These are phyloP conservation scores for Rhinocladiella mackenziei DNA, from an alignment of 2,329 filamentous ascomycete genomes.

Conservation along the genomic window DNA sequence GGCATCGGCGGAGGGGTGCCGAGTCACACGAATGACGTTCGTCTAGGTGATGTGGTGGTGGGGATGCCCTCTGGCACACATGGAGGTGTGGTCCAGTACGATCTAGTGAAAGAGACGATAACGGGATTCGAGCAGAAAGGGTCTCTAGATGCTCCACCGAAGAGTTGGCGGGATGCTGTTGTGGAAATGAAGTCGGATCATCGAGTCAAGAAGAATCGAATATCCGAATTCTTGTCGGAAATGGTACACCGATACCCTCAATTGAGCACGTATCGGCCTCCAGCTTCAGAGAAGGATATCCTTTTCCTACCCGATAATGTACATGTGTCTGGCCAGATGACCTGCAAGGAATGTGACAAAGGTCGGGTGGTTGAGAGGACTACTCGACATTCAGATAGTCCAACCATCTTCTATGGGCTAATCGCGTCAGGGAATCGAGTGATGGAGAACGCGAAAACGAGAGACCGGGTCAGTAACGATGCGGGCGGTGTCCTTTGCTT, in stretches of 20 bases:
- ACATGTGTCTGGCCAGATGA: no score
- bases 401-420: neutral
- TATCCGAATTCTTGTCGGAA: neutral
- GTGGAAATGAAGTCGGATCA: neutral
- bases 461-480: neutral
- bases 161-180: neutral
- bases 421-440: neutral
- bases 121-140: neutral
- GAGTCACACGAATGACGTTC: conserved; percentile 26
- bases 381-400: neutral
- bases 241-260: neutral
- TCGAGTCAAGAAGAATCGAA: neutral
- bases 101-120: conserved; percentile 15
- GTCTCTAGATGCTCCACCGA: neutral
- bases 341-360: neutral
- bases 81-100: conserved; percentile 28
- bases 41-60: conserved; percentile 32
- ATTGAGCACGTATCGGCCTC: neutral
- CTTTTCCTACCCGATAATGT: neutral
- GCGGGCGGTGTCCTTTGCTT: neutral
- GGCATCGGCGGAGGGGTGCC: conserved; percentile 32
- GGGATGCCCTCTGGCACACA: conserved; percentile 25
- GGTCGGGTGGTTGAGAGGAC: neutral
- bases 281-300: neutral
- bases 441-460: neutral